These are phyloP conservation scores for Basipetospora chlamydospora DNA, from an alignment of 2,329 filamentous ascomycete genomes.

Conservation along the genomic window DNA sequence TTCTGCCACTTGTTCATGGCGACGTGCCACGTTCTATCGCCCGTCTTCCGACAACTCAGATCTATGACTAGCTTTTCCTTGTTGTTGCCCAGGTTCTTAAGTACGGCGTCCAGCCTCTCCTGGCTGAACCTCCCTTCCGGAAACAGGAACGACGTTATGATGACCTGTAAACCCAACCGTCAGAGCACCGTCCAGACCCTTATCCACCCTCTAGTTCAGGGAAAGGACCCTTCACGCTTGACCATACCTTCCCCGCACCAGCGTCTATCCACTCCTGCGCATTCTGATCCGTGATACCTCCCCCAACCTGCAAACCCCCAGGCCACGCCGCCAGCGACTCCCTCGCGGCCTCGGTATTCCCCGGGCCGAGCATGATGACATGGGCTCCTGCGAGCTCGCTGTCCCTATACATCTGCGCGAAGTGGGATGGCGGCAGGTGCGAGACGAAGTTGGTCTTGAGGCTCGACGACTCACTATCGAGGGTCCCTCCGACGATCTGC, in stretches of 20 bases:
- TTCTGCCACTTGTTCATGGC: constrained; percentile 99
- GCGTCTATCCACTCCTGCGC: constrained; percentile 72
- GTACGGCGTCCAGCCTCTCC: constrained; percentile 56
- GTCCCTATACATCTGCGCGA: constrained; percentile 66
- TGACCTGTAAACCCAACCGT: constrained; percentile 49
- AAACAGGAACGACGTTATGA: constrained; percentile 93
- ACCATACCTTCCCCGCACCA: constrained; percentile 71
- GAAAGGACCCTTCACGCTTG: not conserved
- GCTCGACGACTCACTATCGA: constrained; percentile 49
- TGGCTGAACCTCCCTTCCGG: constrained; percentile 71
- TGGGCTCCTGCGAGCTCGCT: constrained; percentile 65
- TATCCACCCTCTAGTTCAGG: not conserved
- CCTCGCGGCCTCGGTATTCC: constrained; percentile 65
- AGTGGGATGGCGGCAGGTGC: constrained; percentile 65
- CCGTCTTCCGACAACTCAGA: constrained; percentile 72
- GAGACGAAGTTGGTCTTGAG: constrained; percentile 92
- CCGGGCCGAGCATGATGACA: constrained; percentile 90
- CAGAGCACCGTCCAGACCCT: too few relatives aligned
- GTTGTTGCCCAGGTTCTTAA: constrained; percentile 58
- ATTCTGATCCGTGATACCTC: constrained; percentile 81
- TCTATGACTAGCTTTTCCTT: constrained; percentile 81
- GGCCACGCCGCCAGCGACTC: constrained; percentile 72
- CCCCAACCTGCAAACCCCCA: constrained; percentile 70
- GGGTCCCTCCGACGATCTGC: constrained; percentile 92
- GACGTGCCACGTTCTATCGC: constrained; percentile 70